Evolutionary conservation across 805 yeast species (phyloP), one percentile per base, ranked within the genome.

Genomic region (Jamesozyma gamospora): DNA sequence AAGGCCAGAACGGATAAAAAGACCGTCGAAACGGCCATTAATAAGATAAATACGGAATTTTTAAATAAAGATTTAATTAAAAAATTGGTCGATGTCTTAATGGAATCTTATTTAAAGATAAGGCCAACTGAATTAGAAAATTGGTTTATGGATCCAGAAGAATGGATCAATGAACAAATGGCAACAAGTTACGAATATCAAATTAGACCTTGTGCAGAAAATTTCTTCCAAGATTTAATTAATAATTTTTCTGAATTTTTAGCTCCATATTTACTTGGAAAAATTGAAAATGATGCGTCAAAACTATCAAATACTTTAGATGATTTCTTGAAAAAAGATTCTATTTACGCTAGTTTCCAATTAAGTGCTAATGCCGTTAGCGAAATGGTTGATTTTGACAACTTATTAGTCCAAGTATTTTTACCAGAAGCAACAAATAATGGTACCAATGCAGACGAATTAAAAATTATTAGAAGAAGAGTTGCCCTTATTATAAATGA

Each of bases 121-220:
- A 74, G 78, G 42, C 86, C 90, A 0, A 59, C 71, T 1, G 96
- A 88, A 55, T 58, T 90, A 35, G 94, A 83, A 49, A 65, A 75
- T 29, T 92, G 97, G 97, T 56, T 68, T 11, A 58, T 72, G 14
- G 95, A 87, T 43, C 96, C 97, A 0, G 97, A 87, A 56, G 96
- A 86, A 57, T 92, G 94, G 85, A 77, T 83, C 16, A 77, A 79
- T 46, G 95, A 86, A 52, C 94, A 87, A 48, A 64, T 79, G 41
- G 71, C 77, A 37, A 66, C 76, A 4, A 79, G 81, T 53, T 86
- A 84, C 78, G 96, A 88, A 54, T 85, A 67, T 56, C 88, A 83
- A 55, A 70, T 87, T 11, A 68, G 94, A 41, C 86, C 90, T 3
- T 85, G 96, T 61, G 86, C 95, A 0, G 95, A 85, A 49, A 79